Base-by-base conservation (phyloP, 768 basidiomycete species). In the Hypsizygus marmoreus region DNA sequence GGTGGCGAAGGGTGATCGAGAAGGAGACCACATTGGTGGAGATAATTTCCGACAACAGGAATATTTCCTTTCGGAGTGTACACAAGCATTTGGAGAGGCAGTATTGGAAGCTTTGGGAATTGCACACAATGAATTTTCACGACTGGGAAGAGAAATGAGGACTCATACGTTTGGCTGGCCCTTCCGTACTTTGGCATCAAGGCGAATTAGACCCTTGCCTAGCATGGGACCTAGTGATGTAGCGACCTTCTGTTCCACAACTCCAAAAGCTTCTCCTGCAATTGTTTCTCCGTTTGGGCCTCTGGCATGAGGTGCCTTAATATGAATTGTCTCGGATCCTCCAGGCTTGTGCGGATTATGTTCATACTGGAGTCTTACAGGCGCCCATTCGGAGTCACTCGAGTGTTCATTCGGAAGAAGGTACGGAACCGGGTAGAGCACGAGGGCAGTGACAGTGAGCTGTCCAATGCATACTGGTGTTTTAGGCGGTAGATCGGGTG, bases 31-130 rank as follows among this genome's bases (percentile, higher is more conserved):
- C 77, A 76, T 46, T 80, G 75, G 17, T 82, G 79, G 39, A 98
- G 77, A 58, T 83, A 84, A 58, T 81, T 75, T 51, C 90, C 84
- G 50, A 99, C 87, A 43, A 87, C 83, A 24, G 76, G 70, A 51
- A 98, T 87, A 66, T 97, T 94, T 24, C 91, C 90, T 64, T 95
- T 97, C 4, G 92, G 91, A 4, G 95, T 95, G 67, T 89, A 95
- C 23, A 97, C 83, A 29, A 97, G 80, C 66, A 97, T 79, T 59
- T 88, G 86, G 13, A 97, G 74, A 16, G 85, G 81, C 34, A 95
- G 73, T 43, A 93, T 89, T 37, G 89, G 88, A 41, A 88, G 75
- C 91, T 95, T 65, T 1, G 22, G 22, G 23, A 16, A 17, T n/a
- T 8, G 49, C 40, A 41, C 23, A 31, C 28, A 24, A 32, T 56